phyloP scores from a whole-genome alignment of 1,284 basidiomycete genomes.

The Tremellales sp. region DNA sequence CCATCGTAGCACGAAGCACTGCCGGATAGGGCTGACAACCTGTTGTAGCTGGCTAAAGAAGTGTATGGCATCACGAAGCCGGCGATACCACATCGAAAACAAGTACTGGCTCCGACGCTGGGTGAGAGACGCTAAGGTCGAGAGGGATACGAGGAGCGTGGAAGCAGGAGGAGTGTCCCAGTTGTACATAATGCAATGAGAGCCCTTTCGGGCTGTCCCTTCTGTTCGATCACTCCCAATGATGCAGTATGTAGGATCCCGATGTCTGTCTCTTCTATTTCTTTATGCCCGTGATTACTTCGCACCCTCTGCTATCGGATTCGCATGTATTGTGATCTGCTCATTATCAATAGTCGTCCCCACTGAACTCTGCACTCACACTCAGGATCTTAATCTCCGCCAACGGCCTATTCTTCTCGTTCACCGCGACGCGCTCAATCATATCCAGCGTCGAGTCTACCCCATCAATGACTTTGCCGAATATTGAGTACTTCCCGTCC shows the following conservation, averaged over 20 bases:
- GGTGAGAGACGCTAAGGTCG: too few species aligned
- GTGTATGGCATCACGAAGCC: slow-evolving; percentile 48
- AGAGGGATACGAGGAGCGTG: too few species aligned
- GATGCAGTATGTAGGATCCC: too few species aligned
- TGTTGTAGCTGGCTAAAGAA: slow-evolving; percentile 40
- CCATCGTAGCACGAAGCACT: slow-evolving; percentile 1
- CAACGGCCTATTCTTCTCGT: slow-evolving; percentile 81
- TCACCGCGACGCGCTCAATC: slow-evolving; percentile 87
- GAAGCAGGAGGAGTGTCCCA: too few species aligned
- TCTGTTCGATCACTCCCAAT: too few species aligned
- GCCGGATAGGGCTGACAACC: not conserved
- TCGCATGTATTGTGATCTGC: slow-evolving; percentile 89
- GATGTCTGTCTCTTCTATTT: too few species aligned
- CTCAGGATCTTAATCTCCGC: slow-evolving; percentile 74
- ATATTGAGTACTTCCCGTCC: slow-evolving; percentile 90
- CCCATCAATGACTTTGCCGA: slow-evolving; percentile 92
- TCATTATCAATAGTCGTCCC: slow-evolving; percentile 6
- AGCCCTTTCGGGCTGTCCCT: too few species aligned
- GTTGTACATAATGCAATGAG: too few species aligned
- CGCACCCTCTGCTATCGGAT: slow-evolving; percentile 58
- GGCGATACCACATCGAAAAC: slow-evolving; percentile 47
- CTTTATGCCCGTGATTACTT: too few species aligned
- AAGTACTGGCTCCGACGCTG: not conserved
- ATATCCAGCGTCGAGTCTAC: slow-evolving; percentile 80
- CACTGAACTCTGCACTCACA: slow-evolving; percentile 53